Evolutionary conservation across 169 alveolate species (phyloP).

Genomic region (Haemoproteus tartakovskyi): DNA sequence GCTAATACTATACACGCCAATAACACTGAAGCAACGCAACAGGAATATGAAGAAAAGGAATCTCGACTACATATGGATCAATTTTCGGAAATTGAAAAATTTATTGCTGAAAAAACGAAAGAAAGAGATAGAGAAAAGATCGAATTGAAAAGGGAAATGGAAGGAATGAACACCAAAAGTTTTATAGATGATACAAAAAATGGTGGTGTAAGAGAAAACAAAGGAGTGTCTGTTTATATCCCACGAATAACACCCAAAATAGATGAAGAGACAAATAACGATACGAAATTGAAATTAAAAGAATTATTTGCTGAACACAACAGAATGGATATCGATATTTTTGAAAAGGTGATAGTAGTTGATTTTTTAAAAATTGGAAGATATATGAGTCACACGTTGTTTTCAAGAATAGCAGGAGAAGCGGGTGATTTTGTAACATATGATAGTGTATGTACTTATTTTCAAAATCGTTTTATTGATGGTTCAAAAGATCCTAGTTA

Average conservation of each 20-base stretch:
- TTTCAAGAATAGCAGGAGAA: slow-evolving; percentile 8
- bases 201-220: not conserved
- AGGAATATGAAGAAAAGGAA: too few relatives aligned
- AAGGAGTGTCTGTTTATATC: slow-evolving; percentile 5
- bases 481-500: slow-evolving; percentile 63
- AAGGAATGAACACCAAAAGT: too few relatives aligned
- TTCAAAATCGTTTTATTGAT: slow-evolving; percentile 43
- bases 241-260: slow-evolving; percentile 27
- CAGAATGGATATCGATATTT: slow-evolving; percentile 35
- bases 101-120: too few relatives aligned
- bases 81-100: too few relatives aligned
- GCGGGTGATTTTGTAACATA: slow-evolving; percentile 26
- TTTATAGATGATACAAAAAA: not conserved
- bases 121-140: too few relatives aligned
- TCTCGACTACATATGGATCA: too few relatives aligned
- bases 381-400: slow-evolving; percentile 62
- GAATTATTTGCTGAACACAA: slow-evolving; percentile 25
- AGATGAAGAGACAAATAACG: slow-evolving; percentile 11
- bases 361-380: slow-evolving; percentile 60
- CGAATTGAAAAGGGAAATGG: too few relatives aligned
- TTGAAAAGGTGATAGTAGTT: slow-evolving; percentile 27
- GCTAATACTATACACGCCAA: too few relatives aligned
- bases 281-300: slow-evolving; percentile 19
- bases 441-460: slow-evolving; percentile 14
- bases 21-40: too few relatives aligned